Conservation (phyloP, 768 basidiomycete species). For the Hypholoma fasciculare region DNA sequence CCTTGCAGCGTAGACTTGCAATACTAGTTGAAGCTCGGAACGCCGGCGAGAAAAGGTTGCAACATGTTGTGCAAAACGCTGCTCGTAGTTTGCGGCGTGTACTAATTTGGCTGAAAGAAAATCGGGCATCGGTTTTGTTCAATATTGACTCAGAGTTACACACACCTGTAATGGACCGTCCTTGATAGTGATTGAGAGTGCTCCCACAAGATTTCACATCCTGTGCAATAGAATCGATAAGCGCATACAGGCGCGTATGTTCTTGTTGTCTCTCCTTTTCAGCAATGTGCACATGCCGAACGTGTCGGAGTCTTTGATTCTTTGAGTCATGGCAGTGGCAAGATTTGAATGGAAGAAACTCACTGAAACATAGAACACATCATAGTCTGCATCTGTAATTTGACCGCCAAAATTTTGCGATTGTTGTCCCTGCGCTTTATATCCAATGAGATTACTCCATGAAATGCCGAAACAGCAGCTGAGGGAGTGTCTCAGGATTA, state of each 20-base stretch:
- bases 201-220: slow-evolving; percentile 40
- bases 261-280: slow-evolving; percentile 27
- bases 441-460: slow-evolving; percentile 40
- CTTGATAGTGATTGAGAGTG: slow-evolving; percentile 38
- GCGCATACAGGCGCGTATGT: slow-evolving; percentile 24
- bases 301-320: slow-evolving; percentile 13
- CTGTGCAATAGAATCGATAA: slow-evolving; percentile 26
- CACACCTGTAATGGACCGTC: slow-evolving; percentile 29
- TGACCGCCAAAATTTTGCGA: slow-evolving; percentile 38
- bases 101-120: slow-evolving; percentile 23
- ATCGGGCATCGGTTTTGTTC: neutral
- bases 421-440: slow-evolving; percentile 43
- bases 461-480: slow-evolving; percentile 44
- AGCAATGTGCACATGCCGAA: slow-evolving; percentile 9
- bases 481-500: neutral
- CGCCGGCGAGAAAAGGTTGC: slow-evolving; percentile 28
- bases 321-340: neutral
- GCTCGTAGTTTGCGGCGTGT: slow-evolving; percentile 33
- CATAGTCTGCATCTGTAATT: slow-evolving; percentile 44
- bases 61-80: slow-evolving; percentile 28
- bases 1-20: slow-evolving; percentile 32
- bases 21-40: slow-evolving; percentile 28
- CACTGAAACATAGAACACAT: slow-evolving; percentile 43
- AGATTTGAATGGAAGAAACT: slow-evolving; percentile 8
- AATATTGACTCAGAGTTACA: neutral